Evolutionary conservation across 2,329 filamentous ascomycete species (phyloP).

Genomic region (Penicillium frequentans): DNA sequence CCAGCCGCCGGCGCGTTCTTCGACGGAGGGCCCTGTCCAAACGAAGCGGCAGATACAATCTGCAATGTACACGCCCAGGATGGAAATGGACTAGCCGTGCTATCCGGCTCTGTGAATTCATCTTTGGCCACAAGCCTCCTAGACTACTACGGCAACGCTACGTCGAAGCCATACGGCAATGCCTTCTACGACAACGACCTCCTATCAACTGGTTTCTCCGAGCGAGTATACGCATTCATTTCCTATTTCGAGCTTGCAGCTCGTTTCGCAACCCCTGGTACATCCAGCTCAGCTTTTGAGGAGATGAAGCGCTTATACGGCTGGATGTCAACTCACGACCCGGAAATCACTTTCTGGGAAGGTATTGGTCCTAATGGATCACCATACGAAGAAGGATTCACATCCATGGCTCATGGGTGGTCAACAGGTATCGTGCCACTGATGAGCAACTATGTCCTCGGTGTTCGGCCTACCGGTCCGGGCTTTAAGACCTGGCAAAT

Average conservation of each 20-base stretch:
- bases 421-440: constrained; percentile 52
- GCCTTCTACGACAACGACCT: constrained; percentile 53
- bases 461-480: constrained; percentile 46
- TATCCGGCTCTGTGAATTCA: constrained; percentile 34
- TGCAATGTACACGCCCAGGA: constrained; percentile 17
- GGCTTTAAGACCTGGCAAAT: constrained; percentile 48
- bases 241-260: constrained; percentile 57
- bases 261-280: constrained; percentile 41
- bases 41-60: constrained; percentile 5
- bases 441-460: constrained; percentile 49
- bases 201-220: constrained; percentile 39
- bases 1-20: constrained; percentile 9
- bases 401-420: constrained; percentile 55
- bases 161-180: constrained; percentile 48
- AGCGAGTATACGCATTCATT: constrained; percentile 54
- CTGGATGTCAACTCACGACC: constrained; percentile 52
- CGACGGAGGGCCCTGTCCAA: constrained; percentile 11
- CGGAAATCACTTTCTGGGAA: constrained; percentile 53
- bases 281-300: constrained; percentile 42
- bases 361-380: constrained; percentile 47
- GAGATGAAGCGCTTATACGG: constrained; percentile 51
- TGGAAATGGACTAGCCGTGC: constrained; percentile 15
- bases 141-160: constrained; percentile 40
- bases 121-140: constrained; percentile 24
- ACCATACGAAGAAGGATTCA: constrained; percentile 50